Evolutionary conservation across 1,284 basidiomycete genomes (phyloP), one percentile per base, ranked within the genome.

Genomic region (Takashimella koratensis): DNA sequence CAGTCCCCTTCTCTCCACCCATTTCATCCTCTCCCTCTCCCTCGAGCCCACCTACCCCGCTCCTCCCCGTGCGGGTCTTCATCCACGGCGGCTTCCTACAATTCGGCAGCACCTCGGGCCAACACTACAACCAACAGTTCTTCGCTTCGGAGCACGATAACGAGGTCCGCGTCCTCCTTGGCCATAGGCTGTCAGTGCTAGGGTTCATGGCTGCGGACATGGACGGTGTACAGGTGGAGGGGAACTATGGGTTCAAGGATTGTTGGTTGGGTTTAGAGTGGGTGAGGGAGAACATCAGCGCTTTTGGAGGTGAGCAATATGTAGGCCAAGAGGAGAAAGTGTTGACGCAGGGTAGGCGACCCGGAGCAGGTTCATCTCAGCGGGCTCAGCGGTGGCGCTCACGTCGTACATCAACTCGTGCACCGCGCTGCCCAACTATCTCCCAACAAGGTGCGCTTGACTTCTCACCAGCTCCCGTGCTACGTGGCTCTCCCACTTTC

Each of bases 81-180:
- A 84, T 88, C 39, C 86, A 88, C 56, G 87, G 86, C 51, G 88
- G 87, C 12, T 88, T 87, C 66, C 79, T 89, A n/a, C 86, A 89
- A 67, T 89, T 86, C 59, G 86, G 86, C 2, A 39, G 86, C 83
- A 11, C 87, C 83, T 65, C 76, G 72, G 23, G 70, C 83, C 16
- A 75, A 64, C 43, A 74, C 73, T 50, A 70, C 58, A 69, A 68
- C 53, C 86, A 88, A 67, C 83, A 85, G 3, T 86, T 87, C 65
- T 85, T 82, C 65, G 76, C 86, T 24, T 77, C 85, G 1, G 81
- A 82, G 42, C 82, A 83, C 55, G 79, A 82, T 23, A 79, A 79
- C 10, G 85, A 87, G 68, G 80, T 88, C 5, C 84, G 84, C 78
- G 83, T 89, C 6, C 53, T 69, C 12, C 56, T 68, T 10, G 67